Conservation (phyloP, 345 rosid species). For the Gossypium longicalyx region DNA sequence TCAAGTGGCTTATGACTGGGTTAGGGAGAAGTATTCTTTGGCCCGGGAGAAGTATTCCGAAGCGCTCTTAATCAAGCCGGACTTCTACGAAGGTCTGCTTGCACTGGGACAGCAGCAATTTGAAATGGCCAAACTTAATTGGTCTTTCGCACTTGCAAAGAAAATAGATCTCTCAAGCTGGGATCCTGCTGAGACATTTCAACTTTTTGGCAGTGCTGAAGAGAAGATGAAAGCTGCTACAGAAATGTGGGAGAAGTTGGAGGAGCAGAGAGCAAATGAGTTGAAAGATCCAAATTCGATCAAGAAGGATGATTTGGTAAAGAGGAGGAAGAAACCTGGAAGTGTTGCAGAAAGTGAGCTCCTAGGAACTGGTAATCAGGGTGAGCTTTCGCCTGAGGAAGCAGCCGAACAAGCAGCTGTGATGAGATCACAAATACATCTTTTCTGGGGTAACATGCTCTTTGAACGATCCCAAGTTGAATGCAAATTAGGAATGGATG, state of each 20-base stretch:
- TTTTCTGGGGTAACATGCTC: constrained; percentile 97
- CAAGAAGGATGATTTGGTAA: constrained; percentile 73
- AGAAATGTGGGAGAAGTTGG: constrained; percentile 95
- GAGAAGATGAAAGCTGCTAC: constrained; percentile 93
- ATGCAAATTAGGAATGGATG: constrained; percentile 65
- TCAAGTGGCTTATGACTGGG: constrained; percentile 88
- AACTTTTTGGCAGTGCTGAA: constrained; percentile 77
- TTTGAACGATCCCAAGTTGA: constrained; percentile 98
- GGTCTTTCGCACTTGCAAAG: constrained; percentile 81
- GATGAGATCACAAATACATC: constrained; percentile 97
- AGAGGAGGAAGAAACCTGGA: constrained; percentile 73
- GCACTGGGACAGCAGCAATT: constrained; percentile 95
- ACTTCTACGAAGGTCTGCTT: constrained; percentile 90
- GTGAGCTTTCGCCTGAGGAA: constrained; percentile 64
- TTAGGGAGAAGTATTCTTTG: constrained; percentile 75
- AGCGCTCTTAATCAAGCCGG: constrained; percentile 78
- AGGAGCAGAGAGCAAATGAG: constrained; percentile 68
- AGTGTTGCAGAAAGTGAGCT: constrained; percentile 43
- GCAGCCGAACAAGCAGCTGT: constrained; percentile 95
- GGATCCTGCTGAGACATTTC: constrained; percentile 72
- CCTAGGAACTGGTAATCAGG: constrained; percentile 30
- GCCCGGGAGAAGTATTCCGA: constrained; percentile 77
- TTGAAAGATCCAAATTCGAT: constrained; percentile 58
- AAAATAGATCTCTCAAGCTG: constrained; percentile 70
- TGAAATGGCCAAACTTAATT: constrained; percentile 97